Evolutionary conservation across 2,329 filamentous ascomycete species (phyloP), one percentile per base, ranked within the genome.

Genomic region (Arthrobotrys entomopaga): DNA sequence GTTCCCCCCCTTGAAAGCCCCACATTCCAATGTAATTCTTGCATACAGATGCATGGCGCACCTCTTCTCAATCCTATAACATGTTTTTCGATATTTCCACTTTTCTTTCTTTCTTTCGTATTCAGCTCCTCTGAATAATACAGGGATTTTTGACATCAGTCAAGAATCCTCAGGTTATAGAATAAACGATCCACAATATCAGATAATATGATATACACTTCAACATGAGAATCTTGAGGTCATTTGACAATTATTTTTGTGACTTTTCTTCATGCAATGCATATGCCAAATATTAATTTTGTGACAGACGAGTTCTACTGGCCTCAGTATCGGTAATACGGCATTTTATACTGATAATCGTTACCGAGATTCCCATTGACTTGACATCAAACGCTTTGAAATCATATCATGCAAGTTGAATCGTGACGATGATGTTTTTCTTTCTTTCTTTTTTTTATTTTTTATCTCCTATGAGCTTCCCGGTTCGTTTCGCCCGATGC

Each of bases 1-100:
- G 22, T 2, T 52, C 42, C 26, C n/a, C 59, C 20, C 22, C 13
- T 48, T 5, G 11, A 20, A 29, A 29, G 8, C 56, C n/a, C 56
- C 42, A 46, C 56, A 59, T 13, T 59, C 56, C 48, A 42, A 40
- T 59, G 56, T 40, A 59, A 59, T 59, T 59, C 56, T 48, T 59
- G 38, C 56, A 48, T 59, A 42, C 38, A 59, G 22, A 59, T 20
- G 29, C 29, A 34, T 34, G 29, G 5, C 29, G 56, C 56, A 59
- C 46, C 40, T 24, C 6, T 19, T 22, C 56, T 59, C 40, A 20
- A 59, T 40, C 20, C 24, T 48, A 19, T 29, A 59, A 22, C 2
- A 34, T 13, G 13, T 15, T 11, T 34, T 48, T 10, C 19, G 6
- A 59, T 19, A 59, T 59, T 48, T 59, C 56, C n/a, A n/a, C n/a